phyloP scores from a whole-genome alignment of 2,329 filamentous ascomycete genomes.

The Apiospora saccharicola region DNA sequence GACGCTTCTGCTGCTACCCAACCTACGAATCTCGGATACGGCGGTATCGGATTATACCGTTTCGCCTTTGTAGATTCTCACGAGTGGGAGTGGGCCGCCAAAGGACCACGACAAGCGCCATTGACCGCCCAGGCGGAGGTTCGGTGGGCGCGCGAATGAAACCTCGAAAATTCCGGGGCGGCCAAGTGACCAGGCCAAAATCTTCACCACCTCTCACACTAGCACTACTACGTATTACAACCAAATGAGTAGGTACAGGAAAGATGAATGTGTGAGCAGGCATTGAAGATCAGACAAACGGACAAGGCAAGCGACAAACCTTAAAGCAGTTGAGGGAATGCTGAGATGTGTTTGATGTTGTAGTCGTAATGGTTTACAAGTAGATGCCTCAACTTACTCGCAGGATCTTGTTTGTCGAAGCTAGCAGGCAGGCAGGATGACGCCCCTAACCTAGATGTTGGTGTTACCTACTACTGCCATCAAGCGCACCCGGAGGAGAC shows the following conservation, averaged over 20 bases:
- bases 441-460: slow-evolving; percentile 15
- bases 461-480: slow-evolving; percentile 11
- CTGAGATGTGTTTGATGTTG: neutral
- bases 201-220: neutral
- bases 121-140: slow-evolving; percentile 14
- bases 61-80: slow-evolving; percentile 12
- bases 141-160: slow-evolving; percentile 18
- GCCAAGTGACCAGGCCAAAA: slow-evolving; percentile 16
- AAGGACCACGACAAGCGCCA: slow-evolving; percentile 10
- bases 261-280: neutral
- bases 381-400: slow-evolving; percentile 11
- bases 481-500: neutral
- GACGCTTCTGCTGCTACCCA: neutral
- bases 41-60: slow-evolving; percentile 18
- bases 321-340: neutral
- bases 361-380: neutral
- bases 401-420: neutral
- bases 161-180: slow-evolving; percentile 15
- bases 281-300: neutral
- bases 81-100: slow-evolving; percentile 1
- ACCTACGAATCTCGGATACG: neutral
- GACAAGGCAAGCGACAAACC: slow-evolving; percentile 1
- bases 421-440: slow-evolving; percentile 7
- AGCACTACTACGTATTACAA: neutral
- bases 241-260: neutral